These are phyloP conservation scores for Saccharomyces jurei DNA, from an alignment of 805 yeast genomes.

Conservation along the genomic window DNA sequence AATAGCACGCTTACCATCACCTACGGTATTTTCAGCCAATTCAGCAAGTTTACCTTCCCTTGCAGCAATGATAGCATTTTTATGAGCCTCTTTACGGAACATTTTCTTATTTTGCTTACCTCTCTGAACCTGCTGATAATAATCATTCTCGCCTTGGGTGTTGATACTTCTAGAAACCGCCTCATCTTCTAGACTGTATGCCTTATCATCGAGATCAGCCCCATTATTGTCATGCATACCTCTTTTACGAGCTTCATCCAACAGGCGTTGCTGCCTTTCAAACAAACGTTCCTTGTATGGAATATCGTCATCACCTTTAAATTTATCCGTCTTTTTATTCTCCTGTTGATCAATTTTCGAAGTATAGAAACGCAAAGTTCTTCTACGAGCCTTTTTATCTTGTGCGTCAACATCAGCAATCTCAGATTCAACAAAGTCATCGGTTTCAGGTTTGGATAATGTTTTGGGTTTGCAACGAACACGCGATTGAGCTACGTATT, in stretches of 20 bases:
- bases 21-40: conserved; percentile 52
- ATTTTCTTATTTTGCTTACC: conserved; percentile 42
- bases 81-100: conserved; percentile 56
- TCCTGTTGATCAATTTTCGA: conserved; percentile 88
- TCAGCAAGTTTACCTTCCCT: conserved; percentile 78
- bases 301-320: conserved; percentile 78
- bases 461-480: conserved; percentile 34
- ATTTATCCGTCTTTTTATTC: conserved; percentile 49
- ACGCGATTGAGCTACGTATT: conserved; percentile 49
- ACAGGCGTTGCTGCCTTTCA: conserved; percentile 80
- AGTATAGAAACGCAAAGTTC: conserved; percentile 87
- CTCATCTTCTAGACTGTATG: conserved; percentile 42
- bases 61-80: conserved; percentile 66
- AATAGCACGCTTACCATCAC: conserved; percentile 87
- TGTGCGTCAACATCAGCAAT: conserved; percentile 79
- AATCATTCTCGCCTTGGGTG: conserved; percentile 43
- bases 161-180: conserved; percentile 35
- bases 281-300: conserved; percentile 86
- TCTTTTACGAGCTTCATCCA: conserved; percentile 82
- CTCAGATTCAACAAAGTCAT: conserved; percentile 62
- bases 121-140: conserved; percentile 49
- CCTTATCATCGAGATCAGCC: conserved; percentile 48
- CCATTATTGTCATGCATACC: conserved; percentile 55
- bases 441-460: conserved; percentile 19
- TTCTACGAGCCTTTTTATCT: conserved; percentile 74